Evolutionary conservation across 305 asterid species (phyloP).

Genomic region (Solanum aculeatissimum): DNA sequence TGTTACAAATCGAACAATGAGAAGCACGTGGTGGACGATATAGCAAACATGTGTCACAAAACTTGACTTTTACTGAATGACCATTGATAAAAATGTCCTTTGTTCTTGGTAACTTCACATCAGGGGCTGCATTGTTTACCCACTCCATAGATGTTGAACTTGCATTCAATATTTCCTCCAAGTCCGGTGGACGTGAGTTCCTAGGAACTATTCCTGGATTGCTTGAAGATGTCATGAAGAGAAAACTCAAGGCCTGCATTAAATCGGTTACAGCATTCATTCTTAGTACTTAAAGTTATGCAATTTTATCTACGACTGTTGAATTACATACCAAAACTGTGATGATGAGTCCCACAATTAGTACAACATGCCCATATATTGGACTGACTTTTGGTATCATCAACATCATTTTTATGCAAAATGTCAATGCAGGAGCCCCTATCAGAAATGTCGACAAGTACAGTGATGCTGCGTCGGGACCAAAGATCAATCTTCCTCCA

Average conservation of each 20-base stretch:
- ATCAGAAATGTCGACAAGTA: conserved; percentile 52
- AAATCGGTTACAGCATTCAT: background rate
- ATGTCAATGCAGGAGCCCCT: conserved; percentile 61
- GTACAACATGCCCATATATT: conserved; percentile 31
- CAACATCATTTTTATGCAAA: conserved; percentile 43
- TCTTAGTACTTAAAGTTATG: background rate
- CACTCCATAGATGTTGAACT: conserved; percentile 42
- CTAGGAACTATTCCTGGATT: conserved; percentile 84
- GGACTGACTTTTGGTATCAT: conserved; percentile 26
- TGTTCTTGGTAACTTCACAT: conserved; percentile 51
- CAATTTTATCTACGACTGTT: background rate
- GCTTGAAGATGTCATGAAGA: conserved; percentile 65
- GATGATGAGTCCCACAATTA: conserved; percentile 41
- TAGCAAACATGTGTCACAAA: conserved; percentile 73
- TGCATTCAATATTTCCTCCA: conserved; percentile 18
- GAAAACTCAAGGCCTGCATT: conserved; percentile 63
- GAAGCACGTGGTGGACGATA: conserved; percentile 96
- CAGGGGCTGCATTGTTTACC: conserved; percentile 34
- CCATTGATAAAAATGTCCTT: conserved; percentile 65
- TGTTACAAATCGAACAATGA: conserved; percentile 95
- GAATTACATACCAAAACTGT: conserved; percentile 43
- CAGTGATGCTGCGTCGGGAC: conserved; percentile 75
- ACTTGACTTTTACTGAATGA: conserved; percentile 57
- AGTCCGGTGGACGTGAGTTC: conserved; percentile 49
- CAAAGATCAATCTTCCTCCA: conserved; percentile 88